Evolutionary conservation across 2,329 filamentous ascomycete genomes (phyloP).

Genomic region (Dissoconium aciculare): DNA sequence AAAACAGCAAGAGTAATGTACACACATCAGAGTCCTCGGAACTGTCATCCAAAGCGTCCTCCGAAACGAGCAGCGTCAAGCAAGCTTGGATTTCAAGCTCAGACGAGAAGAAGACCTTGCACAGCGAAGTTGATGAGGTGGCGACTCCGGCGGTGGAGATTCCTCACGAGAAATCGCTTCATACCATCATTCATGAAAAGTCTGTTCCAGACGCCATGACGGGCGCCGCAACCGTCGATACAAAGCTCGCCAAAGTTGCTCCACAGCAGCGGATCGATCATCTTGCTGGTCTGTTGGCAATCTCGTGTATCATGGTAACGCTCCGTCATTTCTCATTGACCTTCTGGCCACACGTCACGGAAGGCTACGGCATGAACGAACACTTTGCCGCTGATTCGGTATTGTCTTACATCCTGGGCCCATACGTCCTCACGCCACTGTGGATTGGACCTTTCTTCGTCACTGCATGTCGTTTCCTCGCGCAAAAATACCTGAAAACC

Average conservation of each 20-base stretch:
- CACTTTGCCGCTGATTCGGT: conserved; percentile 30
- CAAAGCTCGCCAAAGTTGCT: conserved; percentile 2
- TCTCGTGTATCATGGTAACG: conserved; percentile 32
- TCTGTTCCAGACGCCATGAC: conserved; percentile 11
- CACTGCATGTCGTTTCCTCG: conserved; percentile 34
- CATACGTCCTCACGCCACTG: conserved; percentile 32
- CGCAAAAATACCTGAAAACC: conserved; percentile 28
- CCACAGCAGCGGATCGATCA: conserved; percentile 28
- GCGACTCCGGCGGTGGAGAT: conserved; percentile 4
- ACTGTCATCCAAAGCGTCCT: background rate
- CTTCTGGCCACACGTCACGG: conserved; percentile 23
- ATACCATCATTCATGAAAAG: conserved; percentile 6
- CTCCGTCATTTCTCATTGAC: conserved; percentile 33
- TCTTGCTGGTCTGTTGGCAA: conserved; percentile 32
- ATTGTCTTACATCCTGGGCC: conserved; percentile 29
- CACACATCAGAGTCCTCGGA: background rate
- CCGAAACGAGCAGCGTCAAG: no score
- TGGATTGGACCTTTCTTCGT: conserved; percentile 37
- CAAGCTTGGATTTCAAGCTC: no score
- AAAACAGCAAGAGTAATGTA: background rate
- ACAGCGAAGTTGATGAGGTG: conserved; percentile 4
- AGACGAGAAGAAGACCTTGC: conserved; percentile 2
- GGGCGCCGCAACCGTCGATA: conserved; percentile 11
- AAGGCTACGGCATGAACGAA: conserved; percentile 20
- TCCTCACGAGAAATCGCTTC: conserved; percentile 10